Base-by-base conservation (phyloP, 2,329 filamentous ascomycete species). In the Talaromyces amestolkiae region DNA sequence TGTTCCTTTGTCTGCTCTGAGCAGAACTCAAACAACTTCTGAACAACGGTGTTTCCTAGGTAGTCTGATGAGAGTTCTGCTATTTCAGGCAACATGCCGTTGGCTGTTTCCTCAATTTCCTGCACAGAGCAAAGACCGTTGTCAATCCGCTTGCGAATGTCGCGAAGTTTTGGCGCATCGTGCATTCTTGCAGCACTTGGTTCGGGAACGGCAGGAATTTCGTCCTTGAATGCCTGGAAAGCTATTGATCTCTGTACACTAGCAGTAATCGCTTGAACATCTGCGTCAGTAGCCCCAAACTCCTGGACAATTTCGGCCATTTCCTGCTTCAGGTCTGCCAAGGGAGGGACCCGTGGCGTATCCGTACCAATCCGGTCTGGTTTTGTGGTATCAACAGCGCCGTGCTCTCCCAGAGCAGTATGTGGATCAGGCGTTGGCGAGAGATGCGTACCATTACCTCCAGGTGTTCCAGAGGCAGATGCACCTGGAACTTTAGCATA, bases 11-110 rank as follows among this genome's bases (percentile, higher is more conserved):
- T 87, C 49, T 88, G 83, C 76, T 98, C 94, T 0, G 92, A 95
- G 81, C 95, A 98, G 80, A 92, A 92, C 78, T 99, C 94, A 74
- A 99, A 99, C 54, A 99, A 83, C 80, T 99, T 99, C 81, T 99
- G 95, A 19, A 99, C 94, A n/a, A 99, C 95, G 0, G 95, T 99
- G 80, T 99, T 99, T 71, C 95, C 95, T 37, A 99, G 86, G 73
- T 99, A 99, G 78, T 99, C 95, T 0, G 94, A 97, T 2, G 95
- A 86, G 27, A 99, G 84, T 78, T 99, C 95, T 3, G 93, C 92
- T 75, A 99, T 95, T 77, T 99, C 95, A 10, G 94, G 92, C 17
- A 99, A 86, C 95, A 99, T 99, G 68, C 92, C 91, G 67, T 91
- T 84, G 47, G 95, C 95, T 68, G 95, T 96, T 69, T 89, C 90